Conservation (phyloP, 2,329 filamentous ascomycete species). For the Colletotrichum sp. region DNA sequence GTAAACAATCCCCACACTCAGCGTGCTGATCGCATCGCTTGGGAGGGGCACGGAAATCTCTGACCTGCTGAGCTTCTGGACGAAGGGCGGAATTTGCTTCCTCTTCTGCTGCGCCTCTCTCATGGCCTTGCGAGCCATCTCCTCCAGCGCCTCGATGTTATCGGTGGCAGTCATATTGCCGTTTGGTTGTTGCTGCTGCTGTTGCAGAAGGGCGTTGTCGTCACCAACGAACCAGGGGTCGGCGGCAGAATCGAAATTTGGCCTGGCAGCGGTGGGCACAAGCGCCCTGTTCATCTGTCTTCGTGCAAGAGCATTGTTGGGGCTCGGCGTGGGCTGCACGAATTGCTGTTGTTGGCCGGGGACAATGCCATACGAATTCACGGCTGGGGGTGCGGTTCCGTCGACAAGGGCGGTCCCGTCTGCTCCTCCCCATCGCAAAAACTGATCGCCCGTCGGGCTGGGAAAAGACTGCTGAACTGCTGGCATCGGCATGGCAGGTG, state of each 20-base stretch:
- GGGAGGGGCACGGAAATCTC: conserved; percentile 25
- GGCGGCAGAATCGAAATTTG: conserved; percentile 39
- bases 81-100: conserved; percentile 96
- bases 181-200: conserved; percentile 12
- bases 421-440: conserved; percentile 48
- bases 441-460: conserved; percentile 51
- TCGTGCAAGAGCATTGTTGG: conserved; percentile 53
- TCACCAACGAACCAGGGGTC: conserved; percentile 52
- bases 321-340: conserved; percentile 23
- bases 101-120: conserved; percentile 87
- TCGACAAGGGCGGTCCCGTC: conserved; percentile 44
- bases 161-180: conserved; percentile 60
- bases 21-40: neutral
- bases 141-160: conserved; percentile 79
- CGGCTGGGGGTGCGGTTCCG: conserved; percentile 30
- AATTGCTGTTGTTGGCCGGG: conserved; percentile 39
- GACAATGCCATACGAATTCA: conserved; percentile 44
- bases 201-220: conserved; percentile 40
- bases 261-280: conserved; percentile 45
- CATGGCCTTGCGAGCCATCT: conserved; percentile 81
- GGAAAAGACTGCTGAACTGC: conserved; percentile 53
- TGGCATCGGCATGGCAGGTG: conserved; percentile 61
- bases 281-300: conserved; percentile 57
- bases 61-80: conserved; percentile 97
- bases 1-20: neutral